Evolutionary conservation across 306 rosid species (phyloP), one percentile per base, ranked within the genome.

Genomic region (Morella rubra): DNA sequence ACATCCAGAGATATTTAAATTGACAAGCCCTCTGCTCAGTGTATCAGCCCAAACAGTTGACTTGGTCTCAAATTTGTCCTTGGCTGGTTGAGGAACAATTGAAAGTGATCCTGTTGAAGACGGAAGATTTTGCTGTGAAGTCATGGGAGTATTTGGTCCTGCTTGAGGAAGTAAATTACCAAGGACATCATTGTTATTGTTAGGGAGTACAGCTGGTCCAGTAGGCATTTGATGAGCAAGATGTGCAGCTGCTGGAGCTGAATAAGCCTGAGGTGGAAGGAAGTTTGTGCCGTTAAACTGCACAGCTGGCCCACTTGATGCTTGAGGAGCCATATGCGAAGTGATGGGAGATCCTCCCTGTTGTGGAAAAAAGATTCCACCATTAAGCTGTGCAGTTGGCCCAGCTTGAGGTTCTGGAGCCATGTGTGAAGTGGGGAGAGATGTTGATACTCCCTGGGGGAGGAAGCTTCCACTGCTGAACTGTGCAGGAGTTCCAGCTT

Each of bases 1-100:
- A 94, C 98, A 77, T 85, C 98, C 98, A 32, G 98, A 94, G 82
- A 94, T 94, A 85, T 96, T 96, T 81, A 96, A 87, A 83, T 96
- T 87, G 76, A 96, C 98, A 27, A 96, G 90, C 40, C 99, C 99
- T 83, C 98, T 85, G 87, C 90, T 96, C 45, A 96, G 84, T 46
- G 99, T 96, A 85, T 96, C 99, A 0, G 97, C 72, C 99, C 99
- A 96, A 79, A 96, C 99, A 66, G 98, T 87, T 82, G 99, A 96
- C 80, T 92, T 96, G 81, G 99, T 83, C 80, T 88, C 93, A 70
- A 96, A 96, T 85, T 96, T 90, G 77, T 89, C 95, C 83, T 86
- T 89, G n/a, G 96, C 58, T 65, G 95, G 89, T 73, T 86, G 92
- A 78, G 91, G 64, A 76, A 79, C 89, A 41, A 76, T 12, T 53